Percentiles rank a stretch among this genome's conserved stretches.
Evolutionary conservation across 495 filamentous ascomycete genomes (phyloP).

Genomic region (Aspergillus carlsbadensis): DNA sequence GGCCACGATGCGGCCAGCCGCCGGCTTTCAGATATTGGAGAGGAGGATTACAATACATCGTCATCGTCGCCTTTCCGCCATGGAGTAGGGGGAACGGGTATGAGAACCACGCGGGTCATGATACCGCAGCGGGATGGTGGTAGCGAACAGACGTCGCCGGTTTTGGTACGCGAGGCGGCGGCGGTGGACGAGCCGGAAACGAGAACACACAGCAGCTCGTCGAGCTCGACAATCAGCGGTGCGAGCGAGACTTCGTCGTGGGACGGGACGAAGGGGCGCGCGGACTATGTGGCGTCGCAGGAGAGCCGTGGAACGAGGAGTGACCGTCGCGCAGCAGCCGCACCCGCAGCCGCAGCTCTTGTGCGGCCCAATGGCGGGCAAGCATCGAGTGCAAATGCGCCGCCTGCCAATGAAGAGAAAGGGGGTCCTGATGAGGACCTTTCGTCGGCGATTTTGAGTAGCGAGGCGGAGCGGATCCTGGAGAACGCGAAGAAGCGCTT

Average conservation of each 20-base stretch:
- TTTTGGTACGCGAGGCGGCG: slow-evolving; percentile 11
- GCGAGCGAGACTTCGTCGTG: slow-evolving; percentile 29
- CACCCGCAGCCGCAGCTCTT: background rate
- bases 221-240: slow-evolving; percentile 42
- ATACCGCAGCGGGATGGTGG: background rate
- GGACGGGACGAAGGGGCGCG: slow-evolving; percentile 19
- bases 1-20: slow-evolving; percentile 54
- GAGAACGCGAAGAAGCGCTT: slow-evolving; percentile 87
- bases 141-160: slow-evolving; percentile 18
- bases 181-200: slow-evolving; percentile 19
- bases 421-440: slow-evolving; percentile 48
- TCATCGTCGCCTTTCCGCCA: slow-evolving; percentile 26
- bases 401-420: slow-evolving; percentile 28
- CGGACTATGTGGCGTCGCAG: slow-evolving; percentile 15
- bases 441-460: slow-evolving; percentile 73
- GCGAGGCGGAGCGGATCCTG: slow-evolving; percentile 81
- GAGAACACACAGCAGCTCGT: slow-evolving; percentile 33
- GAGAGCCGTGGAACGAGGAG: slow-evolving; percentile 10
- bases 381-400: slow-evolving; percentile 9
- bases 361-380: slow-evolving; percentile 10
- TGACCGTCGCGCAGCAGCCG: slow-evolving; percentile 5
- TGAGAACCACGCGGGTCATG: slow-evolving; percentile 6
- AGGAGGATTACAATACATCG: slow-evolving; percentile 40
- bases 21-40: slow-evolving; percentile 72
- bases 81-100: slow-evolving; percentile 21